Base-by-base conservation (phyloP, 495 filamentous ascomycete species). In the Chaetomium cochliodes region DNA sequence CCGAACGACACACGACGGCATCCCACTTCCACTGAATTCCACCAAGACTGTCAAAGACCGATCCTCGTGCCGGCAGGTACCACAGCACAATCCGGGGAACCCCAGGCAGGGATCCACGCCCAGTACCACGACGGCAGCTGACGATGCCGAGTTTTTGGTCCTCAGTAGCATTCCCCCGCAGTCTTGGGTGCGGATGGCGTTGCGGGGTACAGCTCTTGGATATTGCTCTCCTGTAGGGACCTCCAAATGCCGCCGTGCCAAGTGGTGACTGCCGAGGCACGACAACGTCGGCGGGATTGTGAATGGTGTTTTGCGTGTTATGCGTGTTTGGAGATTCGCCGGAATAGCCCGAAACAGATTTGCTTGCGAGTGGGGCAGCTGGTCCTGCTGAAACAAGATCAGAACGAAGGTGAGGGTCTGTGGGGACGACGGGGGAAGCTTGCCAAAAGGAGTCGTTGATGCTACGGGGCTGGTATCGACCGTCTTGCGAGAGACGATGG, bases 331-430 rank as follows among this genome's bases (percentile, higher is more conserved):
- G 52, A 16, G 54, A 20, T n/a, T 37, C 28, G 46, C 46, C n/a
- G 44, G 28, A 41, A 41, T 51, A 9, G 5, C 58, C 58, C 46
- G 46, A 60, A 60, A 51, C n/a, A 50, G 58, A 39, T 18, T 11
- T 22, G 46, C 20, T 60, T 60, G 58, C 58, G 58, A 60, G 30
- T 16, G n/a, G n/a, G 28, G n/a, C 5, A 33, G 58, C 39, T 26
- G n/a, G 25, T 8, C 33, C 4, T 22, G 9, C 22, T 41, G 39
- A 28, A n/a, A 41, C 33, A 26, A 18, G 41, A 2, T 20, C 16
- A 46, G 42, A 42, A 5, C 23, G 25, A 33, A 8, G 41, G 18
- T n/a, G 41, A 23, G 20, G 33, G n/a, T 22, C 28, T 37, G 30
- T 11, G 13, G n/a, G 9, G 54, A n/a, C 33, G 41, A 12, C 0